Conservation (phyloP, 768 basidiomycete genomes). For the Postia placenta region DNA sequence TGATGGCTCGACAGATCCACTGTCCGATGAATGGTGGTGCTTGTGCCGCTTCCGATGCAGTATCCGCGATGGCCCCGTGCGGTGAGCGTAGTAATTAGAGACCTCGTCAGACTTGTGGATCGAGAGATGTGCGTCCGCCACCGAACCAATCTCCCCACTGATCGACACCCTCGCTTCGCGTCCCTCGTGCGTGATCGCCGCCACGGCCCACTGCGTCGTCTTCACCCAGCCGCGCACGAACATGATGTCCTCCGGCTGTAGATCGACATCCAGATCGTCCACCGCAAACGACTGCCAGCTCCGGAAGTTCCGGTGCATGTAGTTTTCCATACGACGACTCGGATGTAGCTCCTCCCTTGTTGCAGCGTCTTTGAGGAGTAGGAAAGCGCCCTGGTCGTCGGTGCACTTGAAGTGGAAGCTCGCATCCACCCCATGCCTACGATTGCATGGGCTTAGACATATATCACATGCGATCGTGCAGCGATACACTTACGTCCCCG, state of each 20-base stretch:
- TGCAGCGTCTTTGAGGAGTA: slow-evolving; percentile 1
- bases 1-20: background rate
- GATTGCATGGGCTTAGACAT: background rate
- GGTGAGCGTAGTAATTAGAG: background rate
- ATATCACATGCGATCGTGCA: background rate
- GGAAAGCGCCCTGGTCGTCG: slow-evolving; percentile 15
- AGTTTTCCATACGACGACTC: slow-evolving; percentile 1
- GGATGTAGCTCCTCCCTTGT: slow-evolving; percentile 1
- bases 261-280: background rate
- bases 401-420: slow-evolving; percentile 11
- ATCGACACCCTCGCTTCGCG: slow-evolving; percentile 2
- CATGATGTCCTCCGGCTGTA: slow-evolving; percentile 6
- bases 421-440: slow-evolving; percentile 3
- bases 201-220: slow-evolving; percentile 13
- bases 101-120: background rate
- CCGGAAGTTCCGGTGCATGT: slow-evolving; percentile 8
- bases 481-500: slow-evolving; percentile 4
- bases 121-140: background rate
- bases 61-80: background rate
- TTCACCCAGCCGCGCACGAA: slow-evolving; percentile 14
- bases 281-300: slow-evolving; percentile 7
- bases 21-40: background rate
- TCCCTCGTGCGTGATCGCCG: slow-evolving; percentile 6
- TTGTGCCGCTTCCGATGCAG: background rate
- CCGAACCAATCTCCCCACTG: background rate